phyloP scores from a whole-genome alignment of 116 monocot genomes.

The Iris pallida region DNA sequence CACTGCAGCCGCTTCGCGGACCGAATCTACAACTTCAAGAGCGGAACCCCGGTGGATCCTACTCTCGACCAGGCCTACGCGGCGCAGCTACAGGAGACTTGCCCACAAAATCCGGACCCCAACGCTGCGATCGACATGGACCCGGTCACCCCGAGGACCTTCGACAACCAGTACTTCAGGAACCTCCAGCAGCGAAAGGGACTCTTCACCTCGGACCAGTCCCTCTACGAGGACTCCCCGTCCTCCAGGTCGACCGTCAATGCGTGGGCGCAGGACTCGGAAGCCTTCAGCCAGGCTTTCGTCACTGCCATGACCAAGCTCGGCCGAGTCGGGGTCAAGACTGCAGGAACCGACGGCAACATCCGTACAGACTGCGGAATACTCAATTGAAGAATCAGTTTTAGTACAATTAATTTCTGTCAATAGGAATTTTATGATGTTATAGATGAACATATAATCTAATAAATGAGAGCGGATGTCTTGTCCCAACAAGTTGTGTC shows the following conservation, averaged over 20 bases:
- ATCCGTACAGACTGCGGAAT: constrained; percentile 42
- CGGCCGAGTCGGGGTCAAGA: constrained; percentile 59
- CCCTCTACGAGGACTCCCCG: constrained; percentile 41
- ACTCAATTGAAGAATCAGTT: constrained; percentile 26
- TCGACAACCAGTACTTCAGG: constrained; percentile 69
- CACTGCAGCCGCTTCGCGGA: constrained; percentile 40
- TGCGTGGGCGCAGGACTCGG: constrained; percentile 23
- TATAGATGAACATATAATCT: too few relatives aligned
- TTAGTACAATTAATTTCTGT: too few relatives aligned
- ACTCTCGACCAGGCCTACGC: constrained; percentile 41
- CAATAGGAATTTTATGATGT: too few relatives aligned
- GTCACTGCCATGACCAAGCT: constrained; percentile 48
- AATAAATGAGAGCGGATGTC: too few relatives aligned
- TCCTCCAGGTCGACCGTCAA: constrained; percentile 48
- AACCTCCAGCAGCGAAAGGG: constrained; percentile 56
- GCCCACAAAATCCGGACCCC: constrained; percentile 37
- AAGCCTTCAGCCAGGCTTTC: constrained; percentile 36
- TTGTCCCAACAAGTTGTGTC: too few relatives aligned
- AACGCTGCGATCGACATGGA: constrained; percentile 38
- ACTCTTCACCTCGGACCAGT: constrained; percentile 60
- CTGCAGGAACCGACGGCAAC: constrained; percentile 38
- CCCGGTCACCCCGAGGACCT: constrained; percentile 45
- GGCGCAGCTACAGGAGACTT: constrained; percentile 24
- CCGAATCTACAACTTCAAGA: constrained; percentile 39
- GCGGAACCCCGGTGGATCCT: constrained; percentile 24